phyloP scores from a whole-genome alignment of 1,284 basidiomycete species.

The Fomitopsis schrenkii region DNA sequence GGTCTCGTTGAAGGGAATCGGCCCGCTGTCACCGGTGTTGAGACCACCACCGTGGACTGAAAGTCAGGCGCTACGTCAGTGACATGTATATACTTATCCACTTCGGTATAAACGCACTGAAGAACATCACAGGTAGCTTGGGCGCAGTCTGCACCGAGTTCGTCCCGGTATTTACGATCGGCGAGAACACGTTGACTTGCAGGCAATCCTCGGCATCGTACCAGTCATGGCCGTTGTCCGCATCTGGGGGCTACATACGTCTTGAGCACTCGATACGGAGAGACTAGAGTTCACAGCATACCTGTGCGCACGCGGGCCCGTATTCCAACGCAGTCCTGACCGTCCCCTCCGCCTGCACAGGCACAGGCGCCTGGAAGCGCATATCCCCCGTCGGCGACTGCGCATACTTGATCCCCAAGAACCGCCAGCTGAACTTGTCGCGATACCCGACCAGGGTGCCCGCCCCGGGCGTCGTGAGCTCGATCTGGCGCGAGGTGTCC shows the following conservation, averaged over 20 bases:
- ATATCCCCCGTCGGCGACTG: conserved; percentile 4
- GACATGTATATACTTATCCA: not conserved
- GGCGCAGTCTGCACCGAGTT: not conserved
- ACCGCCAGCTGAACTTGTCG: conserved; percentile 14
- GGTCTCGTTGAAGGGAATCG: conserved; percentile 13
- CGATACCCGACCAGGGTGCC: conserved; percentile 10
- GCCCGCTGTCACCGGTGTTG: conserved; percentile 12
- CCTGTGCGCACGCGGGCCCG: conserved; percentile 10
- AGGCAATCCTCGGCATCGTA: conserved; percentile 11
- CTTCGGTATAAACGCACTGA: conserved; percentile 4
- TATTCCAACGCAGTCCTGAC: conserved; percentile 7
- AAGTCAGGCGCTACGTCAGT: not conserved
- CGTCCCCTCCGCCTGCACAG: not conserved
- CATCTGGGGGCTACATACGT: conserved; percentile 8
- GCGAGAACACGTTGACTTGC: conserved; percentile 10
- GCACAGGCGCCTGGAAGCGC: conserved; percentile 7
- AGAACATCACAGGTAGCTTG: conserved; percentile 13
- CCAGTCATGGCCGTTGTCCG: conserved; percentile 9
- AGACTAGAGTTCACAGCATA: not conserved
- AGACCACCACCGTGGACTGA: conserved; percentile 11
- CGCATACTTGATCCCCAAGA: conserved; percentile 11
- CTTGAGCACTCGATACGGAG: not conserved
- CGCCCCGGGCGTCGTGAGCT: conserved; percentile 6
- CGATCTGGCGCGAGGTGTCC: conserved; percentile 11
- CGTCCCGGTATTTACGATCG: conserved; percentile 7